Conservation (phyloP, 2,329 filamentous ascomycete species). For the Diaporthe vaccinii region DNA sequence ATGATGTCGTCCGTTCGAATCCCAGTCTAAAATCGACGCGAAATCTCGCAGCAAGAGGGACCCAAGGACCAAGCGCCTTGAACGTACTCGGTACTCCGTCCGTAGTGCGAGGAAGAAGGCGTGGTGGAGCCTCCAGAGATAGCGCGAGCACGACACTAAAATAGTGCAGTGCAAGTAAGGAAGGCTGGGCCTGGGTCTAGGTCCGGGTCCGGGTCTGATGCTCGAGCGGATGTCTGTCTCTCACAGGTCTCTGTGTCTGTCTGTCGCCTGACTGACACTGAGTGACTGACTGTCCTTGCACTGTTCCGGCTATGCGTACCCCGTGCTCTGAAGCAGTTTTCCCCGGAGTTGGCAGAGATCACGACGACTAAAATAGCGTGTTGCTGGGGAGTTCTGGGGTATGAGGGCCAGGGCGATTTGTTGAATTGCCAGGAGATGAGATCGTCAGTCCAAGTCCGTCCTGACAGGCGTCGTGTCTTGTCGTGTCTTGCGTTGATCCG, state of each 20-base stretch:
- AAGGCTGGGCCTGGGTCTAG: conserved; percentile 35
- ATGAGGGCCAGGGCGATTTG: conserved; percentile 13
- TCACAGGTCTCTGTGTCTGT: conserved; percentile 10
- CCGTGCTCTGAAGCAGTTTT: conserved; percentile 18
- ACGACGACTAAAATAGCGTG: conserved; percentile 28
- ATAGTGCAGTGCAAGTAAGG: conserved; percentile 42
- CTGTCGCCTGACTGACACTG: not conserved
- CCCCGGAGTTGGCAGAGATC: conserved; percentile 31
- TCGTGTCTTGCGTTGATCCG: conserved; percentile 30
- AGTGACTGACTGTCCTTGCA: conserved; percentile 32
- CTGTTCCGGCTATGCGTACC: conserved; percentile 30
- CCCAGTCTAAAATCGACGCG: conserved; percentile 34
- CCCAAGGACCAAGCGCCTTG: conserved; percentile 27
- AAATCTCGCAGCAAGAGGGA: conserved; percentile 34
- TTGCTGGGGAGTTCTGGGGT: conserved; percentile 22
- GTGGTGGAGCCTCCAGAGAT: conserved; percentile 39
- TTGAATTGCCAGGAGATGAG: conserved; percentile 30
- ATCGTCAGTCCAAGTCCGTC: conserved; percentile 29
- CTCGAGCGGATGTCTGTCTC: conserved; percentile 25
- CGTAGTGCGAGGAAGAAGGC: conserved; percentile 39
- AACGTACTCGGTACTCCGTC: conserved; percentile 40
- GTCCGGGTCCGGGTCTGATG: conserved; percentile 31
- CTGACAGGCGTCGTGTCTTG: conserved; percentile 30
- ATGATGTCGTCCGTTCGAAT: conserved; percentile 27
- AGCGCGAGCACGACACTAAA: conserved; percentile 40